Conservation (phyloP, 768 basidiomycete genomes). For the Hericium rajendrae region DNA sequence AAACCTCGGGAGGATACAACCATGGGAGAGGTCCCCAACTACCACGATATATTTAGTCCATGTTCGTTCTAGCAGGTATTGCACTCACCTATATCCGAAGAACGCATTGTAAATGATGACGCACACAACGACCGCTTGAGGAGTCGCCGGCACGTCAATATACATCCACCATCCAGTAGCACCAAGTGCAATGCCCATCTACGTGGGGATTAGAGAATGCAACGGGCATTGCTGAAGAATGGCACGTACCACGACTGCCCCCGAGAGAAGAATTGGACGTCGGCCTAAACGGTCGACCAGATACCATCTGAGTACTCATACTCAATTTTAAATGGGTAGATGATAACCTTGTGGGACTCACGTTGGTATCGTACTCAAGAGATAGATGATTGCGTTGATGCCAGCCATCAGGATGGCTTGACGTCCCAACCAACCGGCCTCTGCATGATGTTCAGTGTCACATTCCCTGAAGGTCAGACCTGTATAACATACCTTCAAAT, state of each 20-base stretch:
- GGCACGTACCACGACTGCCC: conserved; percentile 61
- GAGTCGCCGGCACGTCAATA: conserved; percentile 77
- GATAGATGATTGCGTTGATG: conserved; percentile 78
- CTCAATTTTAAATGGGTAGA: background rate
- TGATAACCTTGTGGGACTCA: conserved; percentile 26
- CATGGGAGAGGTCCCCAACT: conserved; percentile 88
- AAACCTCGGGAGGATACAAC: conserved; percentile 80
- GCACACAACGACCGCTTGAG: conserved; percentile 77
- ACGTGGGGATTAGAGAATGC: background rate
- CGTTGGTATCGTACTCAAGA: conserved; percentile 77
- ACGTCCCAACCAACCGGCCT: conserved; percentile 92
- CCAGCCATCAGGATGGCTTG: conserved; percentile 95
- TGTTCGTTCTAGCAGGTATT: background rate
- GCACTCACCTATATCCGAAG: conserved; percentile 70
- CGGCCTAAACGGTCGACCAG: conserved; percentile 89
- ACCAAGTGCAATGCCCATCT: conserved; percentile 78
- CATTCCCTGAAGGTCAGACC: background rate
- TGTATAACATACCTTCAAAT: conserved; percentile 61
- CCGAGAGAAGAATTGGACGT: conserved; percentile 76
- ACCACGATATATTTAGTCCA: background rate
- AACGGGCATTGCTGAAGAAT: background rate
- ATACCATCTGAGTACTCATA: conserved; percentile 60
- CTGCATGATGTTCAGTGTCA: conserved; percentile 30
- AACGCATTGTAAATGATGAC: conserved; percentile 92
- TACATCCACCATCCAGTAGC: conserved; percentile 92